Conservation (phyloP, 179 eudicot genomes). For the Carnegiea gigantea region DNA sequence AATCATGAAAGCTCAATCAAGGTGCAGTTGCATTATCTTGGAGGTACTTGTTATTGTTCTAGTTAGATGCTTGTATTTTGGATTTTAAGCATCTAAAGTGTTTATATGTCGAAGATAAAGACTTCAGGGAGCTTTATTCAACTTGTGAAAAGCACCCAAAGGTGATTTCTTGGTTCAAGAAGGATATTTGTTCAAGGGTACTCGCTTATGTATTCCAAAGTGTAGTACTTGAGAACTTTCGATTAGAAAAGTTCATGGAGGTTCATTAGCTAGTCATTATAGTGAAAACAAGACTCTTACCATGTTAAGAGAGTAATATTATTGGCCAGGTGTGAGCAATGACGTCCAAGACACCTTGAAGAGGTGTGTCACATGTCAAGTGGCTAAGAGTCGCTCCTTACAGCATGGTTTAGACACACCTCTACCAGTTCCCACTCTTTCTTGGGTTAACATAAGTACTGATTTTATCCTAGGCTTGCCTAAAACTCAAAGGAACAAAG, state of each 20-base stretch:
- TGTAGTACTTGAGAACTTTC: background rate
- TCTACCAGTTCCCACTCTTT: background rate
- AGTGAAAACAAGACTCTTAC: background rate
- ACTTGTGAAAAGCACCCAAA: background rate
- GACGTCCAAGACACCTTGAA: background rate
- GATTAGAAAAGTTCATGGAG: background rate
- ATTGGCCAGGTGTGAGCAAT: background rate
- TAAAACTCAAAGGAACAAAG: background rate
- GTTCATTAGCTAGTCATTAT: background rate
- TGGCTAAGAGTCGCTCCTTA: background rate
- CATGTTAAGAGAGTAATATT: background rate
- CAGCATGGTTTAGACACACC: background rate
- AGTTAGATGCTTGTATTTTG: background rate
- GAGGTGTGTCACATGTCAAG: background rate
- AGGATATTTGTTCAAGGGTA: background rate
- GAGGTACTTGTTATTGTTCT: background rate
- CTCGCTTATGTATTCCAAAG: background rate
- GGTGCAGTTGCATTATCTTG: background rate
- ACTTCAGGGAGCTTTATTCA: no score
- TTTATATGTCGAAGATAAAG: no score
- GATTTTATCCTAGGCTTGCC: background rate
- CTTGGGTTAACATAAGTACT: background rate
- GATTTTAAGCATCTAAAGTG: background rate
- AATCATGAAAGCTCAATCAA: background rate
- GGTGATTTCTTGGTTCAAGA: background rate